Evolutionary conservation across 139 green algal species (phyloP), one percentile per base, ranked within the genome.

Genomic region (Chlamydomonas eustigma): DNA sequence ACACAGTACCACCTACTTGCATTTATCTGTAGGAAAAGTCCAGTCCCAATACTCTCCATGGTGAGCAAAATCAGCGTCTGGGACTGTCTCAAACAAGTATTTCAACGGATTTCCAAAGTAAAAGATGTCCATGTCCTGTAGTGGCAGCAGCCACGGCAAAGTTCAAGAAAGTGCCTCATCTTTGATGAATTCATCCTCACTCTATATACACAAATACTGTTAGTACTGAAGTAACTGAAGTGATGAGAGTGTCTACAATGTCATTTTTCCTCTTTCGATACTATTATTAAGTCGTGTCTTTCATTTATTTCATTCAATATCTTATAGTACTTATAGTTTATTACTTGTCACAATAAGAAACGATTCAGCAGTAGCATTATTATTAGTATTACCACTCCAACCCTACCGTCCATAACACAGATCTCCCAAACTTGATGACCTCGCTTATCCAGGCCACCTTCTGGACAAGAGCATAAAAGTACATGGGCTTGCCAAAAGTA

Each of bases 71-170:
- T 70, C 58, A 18, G 58, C 58, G 18, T 70, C 58, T 6, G 58
- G 58, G 25, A 35, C 18, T 8, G 32, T 8, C 58, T 32, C 58
- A 35, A 35, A 32, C 6, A 70, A 70, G 58, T 37, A 70, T 28
- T 70, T 70, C 25, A 70, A 18, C 25, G 58, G 58, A 70, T 70
- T 22, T 22, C 25, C 58, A 70, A 70, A 70, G 28, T 70, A 70
- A 28, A 37, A 28, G 58, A 70, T 70, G 58, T 70, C 58, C 58
- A 70, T 70, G 18, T 70, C 58, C 44, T 58, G 44, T 58, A 18
- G 44, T 18, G 12, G 18, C n/a, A n/a, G n/a, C n/a, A n/a, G n/a
- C n/a, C n/a, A n/a, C n/a, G n/a, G n/a, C n/a, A n/a, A n/a, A n/a
- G n/a, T n/a, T n/a, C n/a, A n/a, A n/a, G n/a, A n/a, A n/a, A n/a